Conservation (phyloP, 2,329 filamentous ascomycete genomes). For the Penicillium paneum region DNA sequence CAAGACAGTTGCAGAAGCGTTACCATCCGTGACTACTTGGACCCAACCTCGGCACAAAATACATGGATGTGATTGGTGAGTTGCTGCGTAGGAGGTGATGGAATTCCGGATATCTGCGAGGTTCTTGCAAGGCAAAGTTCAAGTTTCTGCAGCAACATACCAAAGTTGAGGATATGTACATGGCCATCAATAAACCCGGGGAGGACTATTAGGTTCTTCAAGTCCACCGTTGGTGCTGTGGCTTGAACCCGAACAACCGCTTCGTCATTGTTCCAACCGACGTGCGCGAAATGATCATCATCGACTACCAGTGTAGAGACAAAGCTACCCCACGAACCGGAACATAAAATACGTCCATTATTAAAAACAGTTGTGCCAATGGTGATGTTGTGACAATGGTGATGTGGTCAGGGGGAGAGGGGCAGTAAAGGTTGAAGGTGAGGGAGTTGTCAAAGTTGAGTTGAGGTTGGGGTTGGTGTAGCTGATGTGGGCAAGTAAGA, state of each 20-base stretch:
- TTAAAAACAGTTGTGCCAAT: conserved; percentile 19
- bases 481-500: not conserved
- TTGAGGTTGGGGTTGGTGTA: not conserved
- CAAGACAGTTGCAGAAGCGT: conserved; percentile 44
- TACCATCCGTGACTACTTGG: conserved; percentile 45
- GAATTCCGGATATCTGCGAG: conserved; percentile 43
- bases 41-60: conserved; percentile 51
- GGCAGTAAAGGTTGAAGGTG: not conserved
- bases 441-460: not conserved
- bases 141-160: conserved; percentile 46
- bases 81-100: conserved; percentile 39
- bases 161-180: conserved; percentile 49
- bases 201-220: conserved; percentile 39
- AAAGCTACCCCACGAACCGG: conserved; percentile 6
- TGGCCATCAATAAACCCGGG: conserved; percentile 52
- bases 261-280: conserved; percentile 35
- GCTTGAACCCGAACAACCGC: conserved; percentile 13
- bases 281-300: conserved; percentile 40
- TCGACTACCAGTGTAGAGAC: conserved; percentile 37
- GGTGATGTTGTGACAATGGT: conserved; percentile 3
- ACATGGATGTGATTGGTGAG: conserved; percentile 38
- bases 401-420: not conserved
- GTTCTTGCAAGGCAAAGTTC: conserved; percentile 37
- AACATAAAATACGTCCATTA: conserved; percentile 27
- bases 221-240: conserved; percentile 27